Percentiles rank a stretch among this genome's conserved stretches.
These are phyloP conservation scores for Caryocar brasiliense DNA, from an alignment of 441 rosid species.

Conservation along the genomic window DNA sequence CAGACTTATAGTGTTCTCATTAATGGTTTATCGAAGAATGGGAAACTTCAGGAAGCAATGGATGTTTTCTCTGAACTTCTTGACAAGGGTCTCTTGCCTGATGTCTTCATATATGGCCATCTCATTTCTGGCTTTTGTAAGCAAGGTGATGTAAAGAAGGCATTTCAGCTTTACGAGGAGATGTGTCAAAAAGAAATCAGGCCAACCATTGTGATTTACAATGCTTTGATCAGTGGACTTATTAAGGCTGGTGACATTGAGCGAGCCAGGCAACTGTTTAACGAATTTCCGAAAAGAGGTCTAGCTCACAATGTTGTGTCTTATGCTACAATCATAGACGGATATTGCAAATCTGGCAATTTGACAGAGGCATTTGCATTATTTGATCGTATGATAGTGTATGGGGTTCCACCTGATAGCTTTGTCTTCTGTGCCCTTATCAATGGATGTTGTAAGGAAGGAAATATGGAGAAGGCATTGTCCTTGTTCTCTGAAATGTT, in stretches of 20 bases:
- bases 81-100: constrained; percentile 37
- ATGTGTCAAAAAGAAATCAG: constrained; percentile 37
- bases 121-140: constrained; percentile 48
- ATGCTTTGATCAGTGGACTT: constrained; percentile 44
- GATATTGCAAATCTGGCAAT: constrained; percentile 48
- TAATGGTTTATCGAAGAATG: constrained; percentile 50
- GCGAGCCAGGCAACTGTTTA: constrained; percentile 34
- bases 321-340: constrained; percentile 47
- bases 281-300: constrained; percentile 35
- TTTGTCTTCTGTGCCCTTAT: constrained; percentile 43
- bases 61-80: constrained; percentile 49
- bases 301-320: constrained; percentile 36
- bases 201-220: constrained; percentile 47
- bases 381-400: constrained; percentile 38
- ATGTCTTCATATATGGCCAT: constrained; percentile 41
- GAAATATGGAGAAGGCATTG: constrained; percentile 33
- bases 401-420: constrained; percentile 42
- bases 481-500: constrained; percentile 30
- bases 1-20: constrained; percentile 46
- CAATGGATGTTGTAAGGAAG: constrained; percentile 49
- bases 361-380: constrained; percentile 39
- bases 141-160: constrained; percentile 25
- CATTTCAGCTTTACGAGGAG: constrained; percentile 29
- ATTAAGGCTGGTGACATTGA: constrained; percentile 33
- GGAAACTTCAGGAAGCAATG: constrained; percentile 52